A percentile compares a stretch with the other conserved stretches of the same genome.
Conservation (phyloP, 2,329 filamentous ascomycete genomes). For the Plectosphaerella sp. region DNA sequence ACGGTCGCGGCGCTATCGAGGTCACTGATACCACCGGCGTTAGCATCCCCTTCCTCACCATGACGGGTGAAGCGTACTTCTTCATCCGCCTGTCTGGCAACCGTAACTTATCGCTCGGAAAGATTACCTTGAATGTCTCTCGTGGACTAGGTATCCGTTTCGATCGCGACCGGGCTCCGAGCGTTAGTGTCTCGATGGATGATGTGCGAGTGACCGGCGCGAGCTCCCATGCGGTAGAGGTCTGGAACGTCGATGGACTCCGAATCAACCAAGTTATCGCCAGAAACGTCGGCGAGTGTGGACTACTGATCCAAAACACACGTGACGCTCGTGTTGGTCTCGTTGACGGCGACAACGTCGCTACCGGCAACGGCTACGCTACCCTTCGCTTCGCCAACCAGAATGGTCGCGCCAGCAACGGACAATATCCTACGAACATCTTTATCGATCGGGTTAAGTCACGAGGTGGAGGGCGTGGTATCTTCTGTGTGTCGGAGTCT, state of each 20-base stretch:
- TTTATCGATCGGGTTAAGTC: conserved; percentile 48
- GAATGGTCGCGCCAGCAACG: conserved; percentile 43
- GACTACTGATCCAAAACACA: conserved; percentile 49
- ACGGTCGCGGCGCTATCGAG: conserved; percentile 50
- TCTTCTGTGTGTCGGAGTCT: conserved; percentile 54
- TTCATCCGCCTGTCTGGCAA: conserved; percentile 51
- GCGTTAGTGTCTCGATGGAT: conserved; percentile 49
- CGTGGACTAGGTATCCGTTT: conserved; percentile 53
- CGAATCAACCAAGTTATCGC: conserved; percentile 49
- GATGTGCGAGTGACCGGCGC: conserved; percentile 46
- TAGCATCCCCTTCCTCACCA: conserved; percentile 49
- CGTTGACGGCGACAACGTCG: conserved; percentile 53
- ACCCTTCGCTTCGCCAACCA: conserved; percentile 54
- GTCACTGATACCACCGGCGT: conserved; percentile 41
- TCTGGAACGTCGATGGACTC: conserved; percentile 54
- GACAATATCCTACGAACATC: conserved; percentile 47
- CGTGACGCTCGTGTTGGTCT: conserved; percentile 47
- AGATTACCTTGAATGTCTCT: conserved; percentile 50
- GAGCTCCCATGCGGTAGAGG: conserved; percentile 52
- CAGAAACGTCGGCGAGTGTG: conserved; percentile 49
- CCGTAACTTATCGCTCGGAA: conserved; percentile 39
- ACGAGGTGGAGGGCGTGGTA: conserved; percentile 49
- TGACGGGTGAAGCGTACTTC: conserved; percentile 56
- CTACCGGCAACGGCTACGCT: conserved; percentile 46
- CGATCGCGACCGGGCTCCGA: conserved; percentile 48